Base-by-base conservation (phyloP, 306 rosid species). In the Quercus variabilis region DNA sequence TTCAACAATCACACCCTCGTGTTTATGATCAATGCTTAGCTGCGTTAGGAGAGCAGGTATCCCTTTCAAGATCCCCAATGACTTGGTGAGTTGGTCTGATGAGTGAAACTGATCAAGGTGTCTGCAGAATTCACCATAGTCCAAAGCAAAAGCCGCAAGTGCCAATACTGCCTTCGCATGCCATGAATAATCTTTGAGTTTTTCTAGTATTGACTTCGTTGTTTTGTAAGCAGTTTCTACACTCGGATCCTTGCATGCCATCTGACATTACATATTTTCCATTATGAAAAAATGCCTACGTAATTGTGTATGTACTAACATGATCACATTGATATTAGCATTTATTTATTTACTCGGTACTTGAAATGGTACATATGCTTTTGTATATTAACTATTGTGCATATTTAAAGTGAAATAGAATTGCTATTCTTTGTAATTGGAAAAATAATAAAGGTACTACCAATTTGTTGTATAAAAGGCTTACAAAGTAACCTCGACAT, bases 141-240 rank as follows among this genome's bases (percentile, higher is more conserved):
- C 94, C 11, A 87, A 5, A 1, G 94, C 86, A 68, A 93, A 93
- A 3, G 97, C 97, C 1, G 93, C 90, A 0, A 93, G 82, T 5
- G 94, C 79, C 17, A 93, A 76, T 71, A 89, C 93, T 1, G 87
- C 89, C 77, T 93, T 91, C 21, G 92, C 92, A n/a, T 84, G 88
- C 98, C 94, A 93, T 0, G 77, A 15, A 70, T 84, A 90, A 43
- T 12, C 63, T 18, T 88, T 71, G 0, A 93, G 81, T 87, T 81
- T 87, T 80, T 83, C 80, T 2, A 91, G 89, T 12, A 91, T 89
- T 8, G 87, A n/a, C 6, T 86, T 26, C n/a, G 94, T 84, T 1
- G 94, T 82, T 17, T 77, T 74, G 84, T 91, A 90, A 9, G 92
- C 90, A 57, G 33, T 73, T 57, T 79, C 86, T 65, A 85, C 97